These are phyloP conservation scores for Phaeomoniella chlamydospora DNA, from an alignment of 2,329 filamentous ascomycete genomes.

Conservation along the genomic window DNA sequence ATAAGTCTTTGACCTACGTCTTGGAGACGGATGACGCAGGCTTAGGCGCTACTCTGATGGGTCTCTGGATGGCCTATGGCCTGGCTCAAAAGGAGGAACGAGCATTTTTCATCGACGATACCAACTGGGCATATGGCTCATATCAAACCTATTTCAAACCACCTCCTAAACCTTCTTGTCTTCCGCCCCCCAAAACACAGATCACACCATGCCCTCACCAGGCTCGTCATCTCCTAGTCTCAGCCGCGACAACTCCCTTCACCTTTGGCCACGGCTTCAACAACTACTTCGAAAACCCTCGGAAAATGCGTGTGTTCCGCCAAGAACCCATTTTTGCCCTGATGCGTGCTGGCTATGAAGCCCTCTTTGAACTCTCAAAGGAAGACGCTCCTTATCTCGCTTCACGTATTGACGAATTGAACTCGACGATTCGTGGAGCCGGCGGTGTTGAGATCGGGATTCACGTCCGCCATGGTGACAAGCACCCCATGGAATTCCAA, in stretches of 20 bases:
- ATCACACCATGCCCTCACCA: slow-evolving; percentile 68
- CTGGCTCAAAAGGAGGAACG: slow-evolving; percentile 60
- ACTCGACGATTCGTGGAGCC: slow-evolving; percentile 25
- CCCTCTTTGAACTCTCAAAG: slow-evolving; percentile 50
- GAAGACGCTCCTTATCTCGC: slow-evolving; percentile 54
- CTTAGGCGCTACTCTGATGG: slow-evolving; percentile 61
- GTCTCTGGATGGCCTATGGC: slow-evolving; percentile 73
- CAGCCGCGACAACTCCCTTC: slow-evolving; percentile 49
- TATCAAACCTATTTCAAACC: slow-evolving; percentile 59
- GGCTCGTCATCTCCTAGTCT: slow-evolving; percentile 61
- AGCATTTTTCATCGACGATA: slow-evolving; percentile 74
- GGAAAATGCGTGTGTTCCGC: slow-evolving; percentile 33
- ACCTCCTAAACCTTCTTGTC: slow-evolving; percentile 45
- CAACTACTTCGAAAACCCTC: slow-evolving; percentile 34
- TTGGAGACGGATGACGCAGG: slow-evolving; percentile 63
- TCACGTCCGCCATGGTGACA: slow-evolving; percentile 69
- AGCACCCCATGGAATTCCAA: slow-evolving; percentile 62
- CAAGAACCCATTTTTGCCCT: slow-evolving; percentile 53
- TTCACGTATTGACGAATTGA: slow-evolving; percentile 42
- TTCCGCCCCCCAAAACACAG: slow-evolving; percentile 57
- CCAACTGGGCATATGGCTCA: slow-evolving; percentile 66
- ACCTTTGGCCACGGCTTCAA: slow-evolving; percentile 49
- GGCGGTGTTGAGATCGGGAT: slow-evolving; percentile 50
- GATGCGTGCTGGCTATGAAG: slow-evolving; percentile 55
- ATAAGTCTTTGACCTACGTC: slow-evolving; percentile 60